phyloP scores from a whole-genome alignment of 2,329 filamentous ascomycete genomes.

The Aureobasidium sp. region DNA sequence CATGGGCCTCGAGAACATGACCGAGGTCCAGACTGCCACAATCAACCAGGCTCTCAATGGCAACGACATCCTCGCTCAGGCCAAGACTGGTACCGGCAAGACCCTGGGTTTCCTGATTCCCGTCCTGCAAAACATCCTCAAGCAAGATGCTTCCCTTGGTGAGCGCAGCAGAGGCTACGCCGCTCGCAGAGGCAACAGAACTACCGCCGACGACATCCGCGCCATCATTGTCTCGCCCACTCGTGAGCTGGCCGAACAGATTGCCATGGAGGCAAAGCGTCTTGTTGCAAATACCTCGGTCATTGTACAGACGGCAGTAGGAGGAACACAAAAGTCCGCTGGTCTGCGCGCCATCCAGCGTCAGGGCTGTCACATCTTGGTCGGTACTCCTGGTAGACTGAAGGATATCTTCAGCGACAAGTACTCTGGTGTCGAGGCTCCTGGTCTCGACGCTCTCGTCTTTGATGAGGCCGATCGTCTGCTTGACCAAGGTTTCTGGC shows the following conservation, averaged over 20 bases:
- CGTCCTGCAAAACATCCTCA: slow-evolving; percentile 68
- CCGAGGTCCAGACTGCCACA: slow-evolving; percentile 78
- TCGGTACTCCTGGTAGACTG: slow-evolving; percentile 84
- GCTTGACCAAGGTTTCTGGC: slow-evolving; percentile 48
- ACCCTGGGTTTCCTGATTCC: slow-evolving; percentile 89
- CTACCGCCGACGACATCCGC: slow-evolving; percentile 45
- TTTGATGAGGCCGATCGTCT: slow-evolving; percentile 61
- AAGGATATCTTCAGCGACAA: slow-evolving; percentile 69
- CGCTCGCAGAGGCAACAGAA: slow-evolving; percentile 14
- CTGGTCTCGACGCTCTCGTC: slow-evolving; percentile 50
- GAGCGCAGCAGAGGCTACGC: slow-evolving; percentile 22
- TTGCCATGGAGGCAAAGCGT: slow-evolving; percentile 62
- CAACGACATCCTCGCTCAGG: slow-evolving; percentile 79
- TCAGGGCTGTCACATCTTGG: slow-evolving; percentile 77
- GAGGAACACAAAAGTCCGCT: slow-evolving; percentile 68
- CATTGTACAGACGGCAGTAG: slow-evolving; percentile 70
- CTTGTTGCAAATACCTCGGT: slow-evolving; percentile 58
- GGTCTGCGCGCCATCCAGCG: slow-evolving; percentile 60
- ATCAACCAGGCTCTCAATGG: slow-evolving; percentile 74
- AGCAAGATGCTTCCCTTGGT: slow-evolving; percentile 53
- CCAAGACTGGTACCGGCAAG: slow-evolving; percentile 95
- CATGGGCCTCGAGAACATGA: slow-evolving; percentile 80
- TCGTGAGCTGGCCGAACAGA: slow-evolving; percentile 56
- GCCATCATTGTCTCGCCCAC: slow-evolving; percentile 55
- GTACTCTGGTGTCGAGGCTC: slow-evolving; percentile 53